Percentiles rank a stretch among this genome's conserved stretches.
These are phyloP conservation scores for Tricladium varicosporioides DNA, from an alignment of 2,329 filamentous ascomycete species.

Conservation along the genomic window DNA sequence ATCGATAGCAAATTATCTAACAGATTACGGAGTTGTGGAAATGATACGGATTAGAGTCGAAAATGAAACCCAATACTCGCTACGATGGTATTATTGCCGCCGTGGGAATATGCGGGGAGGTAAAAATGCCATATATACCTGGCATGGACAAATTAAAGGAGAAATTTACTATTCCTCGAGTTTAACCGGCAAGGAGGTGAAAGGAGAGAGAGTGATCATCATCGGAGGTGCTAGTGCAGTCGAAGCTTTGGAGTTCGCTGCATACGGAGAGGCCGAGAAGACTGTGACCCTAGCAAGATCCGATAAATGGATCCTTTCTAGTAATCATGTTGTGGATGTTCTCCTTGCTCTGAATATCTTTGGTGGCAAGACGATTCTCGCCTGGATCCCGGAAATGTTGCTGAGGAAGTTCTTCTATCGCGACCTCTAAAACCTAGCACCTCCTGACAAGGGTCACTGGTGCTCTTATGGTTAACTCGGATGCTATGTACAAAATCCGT, in stretches of 20 bases:
- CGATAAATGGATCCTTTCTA: constrained; percentile 85
- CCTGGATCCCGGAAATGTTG: constrained; percentile 74
- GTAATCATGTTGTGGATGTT: constrained; percentile 71
- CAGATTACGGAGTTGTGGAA: constrained; percentile 74
- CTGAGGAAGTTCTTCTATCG: constrained; percentile 80
- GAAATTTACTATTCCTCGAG: constrained; percentile 73
- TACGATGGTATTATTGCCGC: constrained; percentile 80
- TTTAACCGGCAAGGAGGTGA: constrained; percentile 69
- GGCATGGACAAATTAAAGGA: constrained; percentile 73
- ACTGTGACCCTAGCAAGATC: constrained; percentile 72
- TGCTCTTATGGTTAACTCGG: constrained; percentile 84
- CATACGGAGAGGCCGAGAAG: constrained; percentile 62
- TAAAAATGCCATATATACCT: constrained; percentile 68
- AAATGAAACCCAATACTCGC: constrained; percentile 68
- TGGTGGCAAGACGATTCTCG: constrained; percentile 71
- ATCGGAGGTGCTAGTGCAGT: constrained; percentile 80
- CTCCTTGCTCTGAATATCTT: constrained; percentile 77
- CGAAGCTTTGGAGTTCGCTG: constrained; percentile 78
- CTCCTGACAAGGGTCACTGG: constrained; percentile 67
- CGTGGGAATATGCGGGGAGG: constrained; percentile 76
- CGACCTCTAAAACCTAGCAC: constrained; percentile 72
- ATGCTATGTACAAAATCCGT: constrained; percentile 74
- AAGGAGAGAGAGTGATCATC: constrained; percentile 72
- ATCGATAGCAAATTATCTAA: constrained; percentile 70
- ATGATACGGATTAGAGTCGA: constrained; percentile 66